These are phyloP conservation scores for Beauveria scarabaeidicola DNA, from an alignment of 2,329 filamentous ascomycete species.

Conservation along the genomic window DNA sequence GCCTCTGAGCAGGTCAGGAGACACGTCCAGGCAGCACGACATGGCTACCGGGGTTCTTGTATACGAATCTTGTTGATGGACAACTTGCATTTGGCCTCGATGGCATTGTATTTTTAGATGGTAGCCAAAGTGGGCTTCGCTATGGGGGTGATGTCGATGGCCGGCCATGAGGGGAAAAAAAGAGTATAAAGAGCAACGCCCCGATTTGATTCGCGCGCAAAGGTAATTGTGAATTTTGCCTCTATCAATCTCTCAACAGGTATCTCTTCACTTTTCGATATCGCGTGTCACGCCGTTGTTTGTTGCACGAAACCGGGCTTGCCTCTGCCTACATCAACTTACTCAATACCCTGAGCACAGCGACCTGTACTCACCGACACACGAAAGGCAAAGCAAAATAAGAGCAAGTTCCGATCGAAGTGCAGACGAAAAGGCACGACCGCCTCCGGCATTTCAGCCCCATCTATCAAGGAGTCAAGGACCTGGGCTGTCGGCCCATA, in stretches of 20 bases:
- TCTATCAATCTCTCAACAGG: not conserved
- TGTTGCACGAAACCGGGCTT: not conserved
- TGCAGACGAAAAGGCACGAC: not conserved
- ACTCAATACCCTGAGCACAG: not conserved
- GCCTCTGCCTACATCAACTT: not conserved
- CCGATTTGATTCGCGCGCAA: conserved; percentile 9
- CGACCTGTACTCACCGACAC: not conserved
- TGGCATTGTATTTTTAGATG: conserved; percentile 10
- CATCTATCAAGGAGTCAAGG: too few relatives aligned
- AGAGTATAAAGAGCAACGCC: conserved; percentile 10
- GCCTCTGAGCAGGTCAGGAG: conserved; percentile 12
- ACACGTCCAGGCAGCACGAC: not conserved
- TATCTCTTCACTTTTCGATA: not conserved
- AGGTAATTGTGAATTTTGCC: not conserved
- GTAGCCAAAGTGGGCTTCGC: not conserved
- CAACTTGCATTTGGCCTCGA: not conserved
- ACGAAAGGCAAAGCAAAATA: not conserved
- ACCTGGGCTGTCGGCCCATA: not conserved
- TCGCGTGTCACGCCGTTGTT: not conserved
- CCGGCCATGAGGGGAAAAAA: not conserved
- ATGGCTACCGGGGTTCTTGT: not conserved
- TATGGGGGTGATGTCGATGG: not conserved
- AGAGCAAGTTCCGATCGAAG: not conserved
- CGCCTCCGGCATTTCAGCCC: not conserved
- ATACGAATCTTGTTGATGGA: not conserved